Conservation (phyloP, 2,329 filamentous ascomycete genomes). For the Fusarium nisikadoi region DNA sequence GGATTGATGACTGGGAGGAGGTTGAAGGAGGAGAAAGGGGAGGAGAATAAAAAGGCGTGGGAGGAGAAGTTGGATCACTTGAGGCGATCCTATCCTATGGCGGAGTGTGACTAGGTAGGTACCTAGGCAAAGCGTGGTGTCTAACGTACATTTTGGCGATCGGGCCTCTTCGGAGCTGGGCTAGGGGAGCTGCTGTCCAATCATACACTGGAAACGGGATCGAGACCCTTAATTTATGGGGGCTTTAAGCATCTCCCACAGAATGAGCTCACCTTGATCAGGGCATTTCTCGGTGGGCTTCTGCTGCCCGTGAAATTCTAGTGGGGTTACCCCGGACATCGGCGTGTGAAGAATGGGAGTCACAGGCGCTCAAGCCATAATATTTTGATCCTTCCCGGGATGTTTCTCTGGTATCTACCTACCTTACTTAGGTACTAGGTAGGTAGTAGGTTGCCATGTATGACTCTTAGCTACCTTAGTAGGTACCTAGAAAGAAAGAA, state of each 20-base stretch:
- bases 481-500: neutral
- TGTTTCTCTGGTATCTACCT: neutral
- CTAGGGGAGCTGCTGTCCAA: constrained; percentile 30
- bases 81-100: constrained; percentile 42
- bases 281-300: constrained; percentile 28
- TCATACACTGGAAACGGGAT: constrained; percentile 14
- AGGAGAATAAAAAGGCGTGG: constrained; percentile 18
- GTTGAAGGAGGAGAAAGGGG: constrained; percentile 26
- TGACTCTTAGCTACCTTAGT: neutral
- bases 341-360: constrained; percentile 34
- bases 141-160: constrained; percentile 37
- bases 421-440: no score
- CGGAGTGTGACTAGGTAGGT: constrained; percentile 33
- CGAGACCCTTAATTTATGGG: constrained; percentile 37
- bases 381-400: neutral
- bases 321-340: constrained; percentile 47
- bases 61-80: constrained; percentile 26
- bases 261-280: constrained; percentile 35
- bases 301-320: constrained; percentile 17
- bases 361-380: constrained; percentile 14
- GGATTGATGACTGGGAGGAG: constrained; percentile 22
- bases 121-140: constrained; percentile 30
- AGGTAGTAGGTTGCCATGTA: neutral
- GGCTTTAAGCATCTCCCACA: constrained; percentile 18
- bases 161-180: constrained; percentile 41